These are phyloP conservation scores for Russula earlei DNA, from an alignment of 768 basidiomycete species.

Conservation along the genomic window DNA sequence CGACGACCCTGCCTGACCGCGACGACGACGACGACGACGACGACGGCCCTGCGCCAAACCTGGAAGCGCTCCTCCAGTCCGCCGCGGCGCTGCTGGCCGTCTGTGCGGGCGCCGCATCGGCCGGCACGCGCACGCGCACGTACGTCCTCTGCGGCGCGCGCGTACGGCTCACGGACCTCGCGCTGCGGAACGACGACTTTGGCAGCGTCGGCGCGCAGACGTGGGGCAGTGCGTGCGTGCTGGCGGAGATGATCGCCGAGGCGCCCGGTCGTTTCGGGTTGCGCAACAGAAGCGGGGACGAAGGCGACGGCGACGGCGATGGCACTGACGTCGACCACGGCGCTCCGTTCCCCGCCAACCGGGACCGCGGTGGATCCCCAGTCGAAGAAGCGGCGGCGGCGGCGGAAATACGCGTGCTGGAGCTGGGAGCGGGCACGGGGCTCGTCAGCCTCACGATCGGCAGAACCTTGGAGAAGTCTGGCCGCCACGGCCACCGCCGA, in stretches of 20 bases:
- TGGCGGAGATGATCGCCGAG: constrained; percentile 63
- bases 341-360: not conserved
- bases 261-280: constrained; percentile 45
- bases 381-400: not conserved
- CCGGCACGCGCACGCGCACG: constrained; percentile 45
- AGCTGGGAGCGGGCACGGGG: constrained; percentile 52
- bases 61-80: constrained; percentile 32
- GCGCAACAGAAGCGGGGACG: not conserved
- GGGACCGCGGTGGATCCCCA: not conserved
- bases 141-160: constrained; percentile 38
- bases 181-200: constrained; percentile 61
- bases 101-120: constrained; percentile 54
- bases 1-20: not conserved
- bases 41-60: not conserved
- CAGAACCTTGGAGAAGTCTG: constrained; percentile 26
- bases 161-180: constrained; percentile 53
- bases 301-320: not conserved
- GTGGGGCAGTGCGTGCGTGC: constrained; percentile 78
- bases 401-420: constrained; percentile 33
- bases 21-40: not conserved
- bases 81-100: constrained; percentile 57
- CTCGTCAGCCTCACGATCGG: constrained; percentile 38
- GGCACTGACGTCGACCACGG: not conserved
- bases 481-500: no score
- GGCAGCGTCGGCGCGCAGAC: constrained; percentile 76